phyloP scores from a whole-genome alignment of 2,329 filamentous ascomycete species.

The Trichoderma sp. region DNA sequence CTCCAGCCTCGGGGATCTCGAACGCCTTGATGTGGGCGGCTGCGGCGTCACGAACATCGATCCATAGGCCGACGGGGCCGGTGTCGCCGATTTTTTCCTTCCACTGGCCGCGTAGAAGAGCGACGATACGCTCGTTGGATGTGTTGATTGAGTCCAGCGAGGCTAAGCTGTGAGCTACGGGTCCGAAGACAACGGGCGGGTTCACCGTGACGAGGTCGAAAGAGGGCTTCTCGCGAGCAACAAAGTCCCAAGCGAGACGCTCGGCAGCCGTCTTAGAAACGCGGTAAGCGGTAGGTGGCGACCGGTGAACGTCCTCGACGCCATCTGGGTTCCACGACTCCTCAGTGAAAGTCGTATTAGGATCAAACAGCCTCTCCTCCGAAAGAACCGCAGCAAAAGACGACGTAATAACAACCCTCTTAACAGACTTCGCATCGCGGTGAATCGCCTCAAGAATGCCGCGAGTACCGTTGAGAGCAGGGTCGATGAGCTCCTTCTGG shows the following conservation, averaged over 20 bases:
- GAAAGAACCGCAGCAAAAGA: slow-evolving; percentile 55
- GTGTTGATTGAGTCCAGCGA: slow-evolving; percentile 51
- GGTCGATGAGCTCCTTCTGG: slow-evolving; percentile 54
- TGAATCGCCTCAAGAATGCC: slow-evolving; percentile 71
- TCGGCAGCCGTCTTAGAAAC: slow-evolving; percentile 56
- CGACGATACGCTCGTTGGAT: slow-evolving; percentile 52
- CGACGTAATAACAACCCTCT: slow-evolving; percentile 64
- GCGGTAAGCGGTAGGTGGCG: slow-evolving; percentile 48
- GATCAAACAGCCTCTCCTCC: slow-evolving; percentile 37
- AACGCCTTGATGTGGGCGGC: slow-evolving; percentile 52
- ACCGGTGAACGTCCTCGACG: slow-evolving; percentile 42
- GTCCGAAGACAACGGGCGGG: slow-evolving; percentile 56
- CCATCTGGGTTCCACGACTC: slow-evolving; percentile 54
- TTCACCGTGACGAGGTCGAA: slow-evolving; percentile 55
- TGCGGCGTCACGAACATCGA: slow-evolving; percentile 58
- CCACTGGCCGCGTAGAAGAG: slow-evolving; percentile 51
- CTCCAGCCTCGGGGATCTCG: slow-evolving; percentile 47
- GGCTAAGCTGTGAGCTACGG: slow-evolving; percentile 48
- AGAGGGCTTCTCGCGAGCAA: slow-evolving; percentile 40
- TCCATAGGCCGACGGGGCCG: slow-evolving; percentile 46
- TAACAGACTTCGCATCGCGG: slow-evolving; percentile 56
- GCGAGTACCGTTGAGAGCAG: slow-evolving; percentile 59
- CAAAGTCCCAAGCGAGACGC: slow-evolving; percentile 53
- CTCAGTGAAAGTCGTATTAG: slow-evolving; percentile 44
- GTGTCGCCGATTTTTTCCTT: slow-evolving; percentile 42